Evolutionary conservation across 2,329 filamentous ascomycete genomes (phyloP).

Genomic region (Zymoseptoria ardabiliae): DNA sequence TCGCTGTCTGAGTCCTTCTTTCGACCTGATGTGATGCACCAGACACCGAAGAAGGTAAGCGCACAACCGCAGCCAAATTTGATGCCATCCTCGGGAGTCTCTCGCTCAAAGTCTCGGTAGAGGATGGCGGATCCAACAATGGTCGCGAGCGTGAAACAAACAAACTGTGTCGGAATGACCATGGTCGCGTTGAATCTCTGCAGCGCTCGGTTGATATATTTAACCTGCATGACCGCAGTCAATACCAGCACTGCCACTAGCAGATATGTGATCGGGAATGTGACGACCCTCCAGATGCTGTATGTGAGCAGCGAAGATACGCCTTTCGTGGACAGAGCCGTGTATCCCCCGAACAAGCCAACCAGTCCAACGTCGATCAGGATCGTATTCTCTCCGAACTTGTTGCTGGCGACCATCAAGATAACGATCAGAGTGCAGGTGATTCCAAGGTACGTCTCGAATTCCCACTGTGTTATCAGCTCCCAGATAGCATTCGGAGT

Average conservation of each 20-base stretch:
- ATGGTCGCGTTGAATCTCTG: conserved; percentile 95
- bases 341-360: conserved; percentile 94
- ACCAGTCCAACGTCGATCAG: conserved; percentile 90
- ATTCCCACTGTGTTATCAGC: conserved; percentile 79
- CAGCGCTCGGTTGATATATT: conserved; percentile 83
- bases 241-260: conserved; percentile 70
- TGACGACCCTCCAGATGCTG: conserved; percentile 78
- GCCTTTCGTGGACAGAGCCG: conserved; percentile 92
- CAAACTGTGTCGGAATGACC: conserved; percentile 96
- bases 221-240: conserved; percentile 93
- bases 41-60: conserved; percentile 93
- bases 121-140: conserved; percentile 89
- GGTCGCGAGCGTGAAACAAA: conserved; percentile 90
- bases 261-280: conserved; percentile 84
- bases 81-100: conserved; percentile 60
- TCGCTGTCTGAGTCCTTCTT: conserved; percentile 53
- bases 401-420: conserved; percentile 75
- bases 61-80: conserved; percentile 89
- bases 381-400: conserved; percentile 78
- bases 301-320: conserved; percentile 92
- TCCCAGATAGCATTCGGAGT: conserved; percentile 85
- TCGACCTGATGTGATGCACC: conserved; percentile 85
- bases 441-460: conserved; percentile 80
- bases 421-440: conserved; percentile 65
- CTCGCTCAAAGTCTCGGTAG: conserved; percentile 89